These are phyloP conservation scores for Sideroxylon spinosum DNA, from an alignment of 179 eudicot genomes.

Conservation along the genomic window DNA sequence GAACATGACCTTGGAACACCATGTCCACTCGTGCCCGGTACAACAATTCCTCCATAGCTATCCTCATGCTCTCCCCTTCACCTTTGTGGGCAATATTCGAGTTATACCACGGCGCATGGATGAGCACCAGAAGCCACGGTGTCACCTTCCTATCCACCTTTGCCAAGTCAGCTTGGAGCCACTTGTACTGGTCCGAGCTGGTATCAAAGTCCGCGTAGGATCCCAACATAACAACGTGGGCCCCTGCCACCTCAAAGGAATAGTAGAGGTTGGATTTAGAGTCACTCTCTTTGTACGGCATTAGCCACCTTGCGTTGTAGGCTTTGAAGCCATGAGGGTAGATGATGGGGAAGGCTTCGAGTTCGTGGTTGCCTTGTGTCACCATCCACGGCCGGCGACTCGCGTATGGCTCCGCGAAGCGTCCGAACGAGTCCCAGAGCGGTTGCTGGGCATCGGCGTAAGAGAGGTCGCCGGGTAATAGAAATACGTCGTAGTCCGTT, in stretches of 20 bases:
- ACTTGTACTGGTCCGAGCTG: conserved; percentile 50
- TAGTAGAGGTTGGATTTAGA: conserved; percentile 61
- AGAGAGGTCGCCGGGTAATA: conserved; percentile 45
- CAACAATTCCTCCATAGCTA: conserved; percentile 49
- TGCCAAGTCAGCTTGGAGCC: conserved; percentile 46
- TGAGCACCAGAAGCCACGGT: conserved; percentile 50
- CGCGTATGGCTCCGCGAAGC: conserved; percentile 34
- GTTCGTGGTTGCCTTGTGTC: conserved; percentile 45
- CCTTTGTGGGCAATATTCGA: conserved; percentile 55
- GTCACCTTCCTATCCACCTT: conserved; percentile 36
- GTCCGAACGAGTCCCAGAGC: conserved; percentile 43
- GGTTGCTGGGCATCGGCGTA: conserved; percentile 36
- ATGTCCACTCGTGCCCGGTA: conserved; percentile 47
- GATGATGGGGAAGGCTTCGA: conserved; percentile 25
- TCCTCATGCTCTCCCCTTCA: conserved; percentile 64
- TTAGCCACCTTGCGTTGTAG: conserved; percentile 53
- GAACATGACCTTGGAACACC: conserved; percentile 61
- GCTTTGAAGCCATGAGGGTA: conserved; percentile 8
- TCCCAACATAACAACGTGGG: conserved; percentile 52
- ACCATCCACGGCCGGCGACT: conserved; percentile 49
- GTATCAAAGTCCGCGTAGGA: conserved; percentile 47
- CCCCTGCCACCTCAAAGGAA: conserved; percentile 52
- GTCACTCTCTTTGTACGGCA: conserved; percentile 59
- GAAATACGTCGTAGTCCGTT: conserved; percentile 34
- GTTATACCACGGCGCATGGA: conserved; percentile 69